These are phyloP conservation scores for Spirogloea muscicola DNA, from an alignment of 139 green algal species.

Conservation along the genomic window DNA sequence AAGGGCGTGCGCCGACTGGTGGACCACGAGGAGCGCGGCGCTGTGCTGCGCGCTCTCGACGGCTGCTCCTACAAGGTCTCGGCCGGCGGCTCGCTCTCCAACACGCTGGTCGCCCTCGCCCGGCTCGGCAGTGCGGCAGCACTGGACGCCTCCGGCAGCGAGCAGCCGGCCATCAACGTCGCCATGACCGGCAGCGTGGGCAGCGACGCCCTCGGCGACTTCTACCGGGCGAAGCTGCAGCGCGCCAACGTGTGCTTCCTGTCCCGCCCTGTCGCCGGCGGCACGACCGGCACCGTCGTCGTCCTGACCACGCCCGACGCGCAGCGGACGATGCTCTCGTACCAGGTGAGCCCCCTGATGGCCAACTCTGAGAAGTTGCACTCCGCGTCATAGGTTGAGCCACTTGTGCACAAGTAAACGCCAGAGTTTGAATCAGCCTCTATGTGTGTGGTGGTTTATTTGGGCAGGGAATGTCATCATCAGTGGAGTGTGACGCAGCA, in stretches of 20 bases:
- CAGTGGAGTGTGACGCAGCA: slow-evolving; percentile 12
- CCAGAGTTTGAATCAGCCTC: no score
- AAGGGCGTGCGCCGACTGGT: slow-evolving; percentile 31
- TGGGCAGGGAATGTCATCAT: slow-evolving; percentile 45
- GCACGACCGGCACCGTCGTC: slow-evolving; percentile 73
- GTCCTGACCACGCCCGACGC: slow-evolving; percentile 87
- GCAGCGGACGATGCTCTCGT: slow-evolving; percentile 84
- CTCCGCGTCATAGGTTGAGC: no score
- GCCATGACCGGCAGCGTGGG: slow-evolving; percentile 67
- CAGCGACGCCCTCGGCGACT: slow-evolving; percentile 68
- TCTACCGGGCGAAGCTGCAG: slow-evolving; percentile 65
- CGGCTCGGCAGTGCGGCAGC: no score
- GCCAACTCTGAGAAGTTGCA: no score
- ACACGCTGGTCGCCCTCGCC: slow-evolving; percentile 80
- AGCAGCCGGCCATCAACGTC: slow-evolving; percentile 53
- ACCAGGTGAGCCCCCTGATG: no score
- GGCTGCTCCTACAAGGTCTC: slow-evolving; percentile 58
- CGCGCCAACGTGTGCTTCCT: slow-evolving; percentile 65
- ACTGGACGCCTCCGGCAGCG: no score
- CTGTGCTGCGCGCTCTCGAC: slow-evolving; percentile 30
- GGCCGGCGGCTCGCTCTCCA: slow-evolving; percentile 79
- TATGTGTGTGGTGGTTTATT: no score
- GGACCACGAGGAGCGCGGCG: slow-evolving; percentile 38
- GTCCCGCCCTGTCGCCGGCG: slow-evolving; percentile 42
- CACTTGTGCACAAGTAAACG: no score